Evolutionary conservation across 2,329 filamentous ascomycete species (phyloP), one percentile per base, ranked within the genome.

Genomic region (Leptosphaerulina australis): DNA sequence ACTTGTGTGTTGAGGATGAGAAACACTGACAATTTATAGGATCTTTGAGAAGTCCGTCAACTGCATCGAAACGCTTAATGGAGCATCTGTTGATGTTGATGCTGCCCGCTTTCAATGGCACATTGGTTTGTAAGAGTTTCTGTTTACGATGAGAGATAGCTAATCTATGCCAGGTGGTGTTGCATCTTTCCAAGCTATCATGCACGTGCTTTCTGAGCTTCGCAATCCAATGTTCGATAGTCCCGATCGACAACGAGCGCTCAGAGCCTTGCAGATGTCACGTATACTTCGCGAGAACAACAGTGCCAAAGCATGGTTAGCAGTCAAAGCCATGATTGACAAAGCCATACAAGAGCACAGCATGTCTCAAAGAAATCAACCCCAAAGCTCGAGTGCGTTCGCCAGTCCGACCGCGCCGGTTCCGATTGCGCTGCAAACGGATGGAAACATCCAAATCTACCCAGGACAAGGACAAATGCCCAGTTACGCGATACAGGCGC

Each of bases 1-100:
- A n/a, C 8, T 30, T 4, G 9, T 10, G n/a, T 5, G 4, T 5
- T 21, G 12, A 31, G 5, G 3, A 7, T n/a, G 8, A 14, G 28
- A 9, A n/a, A 10, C 10, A 26, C 20, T 47, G 10, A 54, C 41
- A 29, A 52, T 20, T n/a, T 29, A 11, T 29, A 74, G 70, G 1
- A 73, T 74, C 14, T 73, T 74, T 24, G 66, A 71, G 25, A 72
- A 73, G 28, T 73, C 70, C 1, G 59, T 74, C n/a, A 72, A 68
- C 22, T 68, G 66, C 21, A 67, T 74, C 26, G 70, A 74, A 38
- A 68, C 69, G 0, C 50, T 73, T 11, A 74, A 73, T 34, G 60
- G 60, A 20, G 68, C 70, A 3, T 63, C 63, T 4, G 56, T 66
- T 12, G 71, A 73, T 50, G 62, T 68, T 3, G 67, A 73, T 17